Percentiles rank a stretch among this genome's conserved stretches.
phyloP scores from a whole-genome alignment of 2,329 filamentous ascomycete genomes.

The Fusarium nurragi region DNA sequence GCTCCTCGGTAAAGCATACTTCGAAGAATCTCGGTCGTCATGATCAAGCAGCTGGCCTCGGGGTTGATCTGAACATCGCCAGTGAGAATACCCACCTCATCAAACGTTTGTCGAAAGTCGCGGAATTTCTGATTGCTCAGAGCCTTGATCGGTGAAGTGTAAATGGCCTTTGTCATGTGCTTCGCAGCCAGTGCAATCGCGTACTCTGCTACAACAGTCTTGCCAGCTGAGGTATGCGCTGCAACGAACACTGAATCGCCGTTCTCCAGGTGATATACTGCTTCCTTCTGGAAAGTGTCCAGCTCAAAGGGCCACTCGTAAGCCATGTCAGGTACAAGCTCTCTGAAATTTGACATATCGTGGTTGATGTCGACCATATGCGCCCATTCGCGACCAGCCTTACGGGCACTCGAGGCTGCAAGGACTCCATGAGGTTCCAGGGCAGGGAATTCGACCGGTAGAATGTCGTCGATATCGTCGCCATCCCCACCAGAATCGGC shows the following conservation, averaged over 20 bases:
- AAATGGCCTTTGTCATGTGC: conserved; percentile 99
- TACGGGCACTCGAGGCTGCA: conserved; percentile 74
- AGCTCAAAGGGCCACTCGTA: conserved; percentile 96
- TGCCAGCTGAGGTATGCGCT: conserved; percentile 96
- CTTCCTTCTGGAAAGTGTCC: conserved; percentile 98
- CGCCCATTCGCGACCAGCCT: conserved; percentile 88
- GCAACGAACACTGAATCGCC: conserved; percentile 98
- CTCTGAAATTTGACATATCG: conserved; percentile 91
- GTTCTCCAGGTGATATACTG: conserved; percentile 94
- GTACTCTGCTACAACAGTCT: conserved; percentile 98
- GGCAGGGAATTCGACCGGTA: conserved; percentile 93
- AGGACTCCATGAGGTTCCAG: conserved; percentile 85
- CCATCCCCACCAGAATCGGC: conserved; percentile 58
- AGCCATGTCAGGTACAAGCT: conserved; percentile 96
- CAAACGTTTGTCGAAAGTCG: conserved; percentile 89
- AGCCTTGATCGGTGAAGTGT: conserved; percentile 98
- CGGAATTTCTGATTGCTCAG: conserved; percentile 98
- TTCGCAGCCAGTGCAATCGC: conserved; percentile 96
- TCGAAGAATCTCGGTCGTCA: conserved; percentile 97
- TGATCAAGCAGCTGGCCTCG: conserved; percentile 97
- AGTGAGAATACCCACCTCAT: conserved; percentile 95
- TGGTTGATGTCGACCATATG: conserved; percentile 97
- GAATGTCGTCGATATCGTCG: conserved; percentile 81
- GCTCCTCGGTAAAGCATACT: conserved; percentile 98
- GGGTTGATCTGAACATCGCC: conserved; percentile 98